Base-by-base conservation (phyloP, 129 eudicot genomes). In the Smallanthus sonchifolius region DNA sequence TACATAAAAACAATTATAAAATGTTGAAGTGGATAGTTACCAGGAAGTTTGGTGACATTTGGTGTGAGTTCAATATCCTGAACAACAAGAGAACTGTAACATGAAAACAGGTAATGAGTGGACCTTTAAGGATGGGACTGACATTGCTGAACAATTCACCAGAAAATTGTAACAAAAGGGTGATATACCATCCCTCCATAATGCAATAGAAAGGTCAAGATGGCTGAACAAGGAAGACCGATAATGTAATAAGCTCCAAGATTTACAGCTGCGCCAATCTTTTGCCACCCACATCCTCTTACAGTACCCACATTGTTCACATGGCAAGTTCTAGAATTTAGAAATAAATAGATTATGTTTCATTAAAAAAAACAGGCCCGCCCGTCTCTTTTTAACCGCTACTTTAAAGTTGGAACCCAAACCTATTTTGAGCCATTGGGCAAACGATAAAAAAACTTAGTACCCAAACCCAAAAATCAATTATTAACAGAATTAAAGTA, bases 11-110 rank as follows among this genome's bases (percentile, higher is more conserved):
- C 4, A 45, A 17, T 7, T 10, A 10, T n/a, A 40, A 38, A 17
- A 51, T 20, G 34, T 55, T 30, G 28, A 55, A 61, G 55, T 43
- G 45, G 61, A 78, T 64, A 79, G 75, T 5, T 76, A 92, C 98
- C 98, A 92, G 85, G 78, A 92, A 87, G 83, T 90, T 92, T 15
- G 98, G 90, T 73, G 98, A 86, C 95, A 92, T 92, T 75, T 92
- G 98, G 79, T 90, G 92, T 4, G 98, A 87, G 86, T 92, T 92
- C 52, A 90, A 84, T 77, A 92, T 86, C 92, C 90, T 86, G 82
- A 92, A 92, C 81, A 90, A 74, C 90, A 92, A 76, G 28, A 92
- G 91, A 68, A 92, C 98, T 92, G 90, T 74, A 5, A 65, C 39
- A 81, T 68, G 70, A 77, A 80, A 78, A 74, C 30, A 13, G 17